A percentile compares a stretch with the other conserved stretches of the same genome.
Conservation (phyloP, 371 early-diverging fungal species). For the Sanchytrium tribonematis region DNA sequence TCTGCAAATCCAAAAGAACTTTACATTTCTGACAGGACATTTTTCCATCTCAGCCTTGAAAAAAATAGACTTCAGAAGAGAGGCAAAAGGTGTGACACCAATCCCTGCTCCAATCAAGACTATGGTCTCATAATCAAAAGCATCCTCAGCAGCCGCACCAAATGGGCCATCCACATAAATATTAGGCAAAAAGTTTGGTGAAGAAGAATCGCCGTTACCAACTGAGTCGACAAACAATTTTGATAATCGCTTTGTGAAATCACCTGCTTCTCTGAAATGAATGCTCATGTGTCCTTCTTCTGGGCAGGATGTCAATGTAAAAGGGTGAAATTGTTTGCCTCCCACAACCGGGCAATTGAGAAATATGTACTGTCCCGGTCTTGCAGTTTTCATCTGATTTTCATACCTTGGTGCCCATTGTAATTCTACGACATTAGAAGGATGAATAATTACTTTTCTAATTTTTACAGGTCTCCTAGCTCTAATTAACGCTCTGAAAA, state of each 20-base stretch:
- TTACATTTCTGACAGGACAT: neutral
- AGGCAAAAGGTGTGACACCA: conserved; percentile 44
- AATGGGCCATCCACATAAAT: conserved; percentile 63
- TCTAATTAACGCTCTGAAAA: neutral
- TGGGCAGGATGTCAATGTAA: neutral
- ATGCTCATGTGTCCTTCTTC: neutral
- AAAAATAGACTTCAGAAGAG: conserved; percentile 27
- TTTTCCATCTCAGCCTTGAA: conserved; percentile 10
- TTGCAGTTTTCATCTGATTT: conserved; percentile 12
- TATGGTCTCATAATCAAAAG: conserved; percentile 46
- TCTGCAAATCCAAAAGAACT: neutral
- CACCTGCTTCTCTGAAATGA: neutral
- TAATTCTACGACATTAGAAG: conserved; percentile 34
- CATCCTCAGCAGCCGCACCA: conserved; percentile 56
- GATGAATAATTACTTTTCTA: conserved; percentile 31
- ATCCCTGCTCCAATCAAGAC: conserved; percentile 51
- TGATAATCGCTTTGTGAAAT: neutral
- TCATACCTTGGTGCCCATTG: conserved; percentile 7
- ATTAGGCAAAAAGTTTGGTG: conserved; percentile 23
- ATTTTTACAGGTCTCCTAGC: conserved; percentile 5
- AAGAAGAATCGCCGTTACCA: neutral
- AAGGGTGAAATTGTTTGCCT: neutral
- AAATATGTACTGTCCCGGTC: conserved; percentile 11
- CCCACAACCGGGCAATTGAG: neutral
- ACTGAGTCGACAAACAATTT: neutral